A percentile compares a stretch with the other conserved stretches of the same genome.
Conservation (phyloP, 1,284 basidiomycete species). For the Violaceomyces palustris region DNA sequence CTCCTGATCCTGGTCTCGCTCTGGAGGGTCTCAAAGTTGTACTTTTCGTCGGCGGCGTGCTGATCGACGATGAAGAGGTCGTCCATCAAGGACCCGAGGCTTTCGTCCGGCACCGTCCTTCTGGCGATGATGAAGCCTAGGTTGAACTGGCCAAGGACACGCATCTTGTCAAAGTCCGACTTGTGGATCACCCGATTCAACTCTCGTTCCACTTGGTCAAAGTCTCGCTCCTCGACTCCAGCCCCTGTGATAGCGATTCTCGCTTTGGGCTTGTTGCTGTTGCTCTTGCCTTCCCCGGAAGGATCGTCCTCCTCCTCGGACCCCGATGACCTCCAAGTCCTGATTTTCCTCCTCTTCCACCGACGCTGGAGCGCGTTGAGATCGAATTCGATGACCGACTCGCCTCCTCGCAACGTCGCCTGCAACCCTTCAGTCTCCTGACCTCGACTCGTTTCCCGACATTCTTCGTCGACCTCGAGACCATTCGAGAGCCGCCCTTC, state of each 20-base stretch:
- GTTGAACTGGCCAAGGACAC: constrained; percentile 90
- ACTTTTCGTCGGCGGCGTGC: constrained; percentile 83
- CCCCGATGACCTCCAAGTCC: too few relatives aligned
- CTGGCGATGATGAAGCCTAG: constrained; percentile 88
- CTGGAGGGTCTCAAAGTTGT: constrained; percentile 92
- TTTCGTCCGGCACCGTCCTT: constrained; percentile 54
- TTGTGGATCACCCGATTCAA: constrained; percentile 84
- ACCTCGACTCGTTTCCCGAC: too few relatives aligned
- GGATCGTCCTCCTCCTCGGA: constrained; percentile 4
- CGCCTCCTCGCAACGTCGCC: too few relatives aligned
- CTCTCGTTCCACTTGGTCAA: constrained; percentile 64
- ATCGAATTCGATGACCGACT: too few relatives aligned
- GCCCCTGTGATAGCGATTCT: constrained; percentile 59
- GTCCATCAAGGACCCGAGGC: constrained; percentile 22
- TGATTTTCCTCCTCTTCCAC: too few relatives aligned
- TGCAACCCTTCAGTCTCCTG: too few relatives aligned
- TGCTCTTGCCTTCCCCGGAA: constrained; percentile 1
- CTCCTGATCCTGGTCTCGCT: constrained; percentile 78
- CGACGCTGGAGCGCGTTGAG: too few relatives aligned
- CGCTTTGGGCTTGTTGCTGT: too few relatives aligned
- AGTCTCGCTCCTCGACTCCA: constrained; percentile 62
- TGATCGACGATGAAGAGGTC: constrained; percentile 79
- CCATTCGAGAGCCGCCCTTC: too few relatives aligned
- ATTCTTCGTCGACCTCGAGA: too few relatives aligned
- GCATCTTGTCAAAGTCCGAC: constrained; percentile 77